phyloP scores from a whole-genome alignment of 2,329 filamentous ascomycete species.

The Botryotinia calthae region DNA sequence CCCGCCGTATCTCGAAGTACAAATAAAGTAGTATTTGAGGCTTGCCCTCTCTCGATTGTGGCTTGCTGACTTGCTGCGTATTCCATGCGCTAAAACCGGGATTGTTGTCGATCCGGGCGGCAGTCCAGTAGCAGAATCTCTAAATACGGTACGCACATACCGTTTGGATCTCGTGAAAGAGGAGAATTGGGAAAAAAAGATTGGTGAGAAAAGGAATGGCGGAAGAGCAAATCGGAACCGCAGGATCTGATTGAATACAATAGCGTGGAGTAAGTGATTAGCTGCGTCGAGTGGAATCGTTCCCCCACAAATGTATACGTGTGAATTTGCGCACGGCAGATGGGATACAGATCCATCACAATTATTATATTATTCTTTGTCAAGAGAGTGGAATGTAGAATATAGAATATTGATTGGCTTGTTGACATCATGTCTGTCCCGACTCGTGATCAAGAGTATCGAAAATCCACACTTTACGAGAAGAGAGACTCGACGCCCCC shows the following conservation, averaged over 20 bases:
- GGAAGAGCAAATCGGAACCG: background rate
- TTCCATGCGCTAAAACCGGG: background rate
- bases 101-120: constrained; percentile 16
- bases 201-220: background rate
- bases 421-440: background rate
- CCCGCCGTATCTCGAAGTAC: background rate
- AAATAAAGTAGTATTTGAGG: constrained; percentile 4
- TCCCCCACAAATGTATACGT: background rate
- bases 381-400: background rate
- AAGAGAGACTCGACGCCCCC: background rate
- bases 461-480: background rate
- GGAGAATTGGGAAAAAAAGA: background rate
- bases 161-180: background rate
- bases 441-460: background rate
- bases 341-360: background rate
- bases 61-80: constrained; percentile 6
- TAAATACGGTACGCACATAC: constrained; percentile 6
- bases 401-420: background rate
- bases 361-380: background rate
- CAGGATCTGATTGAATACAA: background rate
- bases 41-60: constrained; percentile 4
- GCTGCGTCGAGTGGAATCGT: background rate
- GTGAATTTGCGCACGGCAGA: background rate
- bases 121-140: constrained; percentile 1
- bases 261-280: background rate